phyloP scores from a whole-genome alignment of 169 alveolate genomes.

The Plasmodium sp. region DNA sequence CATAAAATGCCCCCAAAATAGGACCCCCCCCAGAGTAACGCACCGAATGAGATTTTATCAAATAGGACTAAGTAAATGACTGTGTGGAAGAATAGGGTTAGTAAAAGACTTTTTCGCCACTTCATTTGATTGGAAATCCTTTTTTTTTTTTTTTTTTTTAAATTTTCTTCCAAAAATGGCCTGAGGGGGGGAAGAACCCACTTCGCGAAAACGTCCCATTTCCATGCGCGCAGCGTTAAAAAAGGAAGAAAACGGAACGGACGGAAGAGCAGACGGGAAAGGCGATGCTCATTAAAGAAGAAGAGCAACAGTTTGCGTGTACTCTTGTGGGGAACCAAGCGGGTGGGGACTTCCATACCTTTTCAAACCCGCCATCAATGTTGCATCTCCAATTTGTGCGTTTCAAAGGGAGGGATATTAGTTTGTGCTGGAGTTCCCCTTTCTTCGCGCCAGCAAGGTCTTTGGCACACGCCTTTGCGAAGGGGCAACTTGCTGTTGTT shows the following conservation, averaged over 20 bases:
- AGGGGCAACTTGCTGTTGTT: background rate
- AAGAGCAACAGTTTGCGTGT: background rate
- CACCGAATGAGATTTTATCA: background rate
- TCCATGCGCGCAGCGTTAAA: background rate
- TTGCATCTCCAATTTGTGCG: background rate
- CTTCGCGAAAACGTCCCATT: background rate
- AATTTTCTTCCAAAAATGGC: background rate
- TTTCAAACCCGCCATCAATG: background rate
- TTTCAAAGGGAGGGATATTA: background rate
- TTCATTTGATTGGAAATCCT: background rate
- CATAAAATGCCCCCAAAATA: background rate
- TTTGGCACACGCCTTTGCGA: background rate
- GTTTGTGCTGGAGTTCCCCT: background rate
- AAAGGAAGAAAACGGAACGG: background rate
- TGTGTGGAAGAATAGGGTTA: background rate
- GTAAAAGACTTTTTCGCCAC: background rate
- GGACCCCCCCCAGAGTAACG: background rate
- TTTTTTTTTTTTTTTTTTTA: background rate
- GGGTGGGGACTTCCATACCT: background rate
- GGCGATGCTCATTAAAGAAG: background rate
- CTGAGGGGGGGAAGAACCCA: background rate
- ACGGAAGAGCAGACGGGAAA: background rate
- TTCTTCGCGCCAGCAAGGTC: background rate
- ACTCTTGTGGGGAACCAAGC: background rate
- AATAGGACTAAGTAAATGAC: background rate